These are phyloP conservation scores for Elymus sibiricus DNA, from an alignment of 176 grass and related monocot species.

Conservation along the genomic window DNA sequence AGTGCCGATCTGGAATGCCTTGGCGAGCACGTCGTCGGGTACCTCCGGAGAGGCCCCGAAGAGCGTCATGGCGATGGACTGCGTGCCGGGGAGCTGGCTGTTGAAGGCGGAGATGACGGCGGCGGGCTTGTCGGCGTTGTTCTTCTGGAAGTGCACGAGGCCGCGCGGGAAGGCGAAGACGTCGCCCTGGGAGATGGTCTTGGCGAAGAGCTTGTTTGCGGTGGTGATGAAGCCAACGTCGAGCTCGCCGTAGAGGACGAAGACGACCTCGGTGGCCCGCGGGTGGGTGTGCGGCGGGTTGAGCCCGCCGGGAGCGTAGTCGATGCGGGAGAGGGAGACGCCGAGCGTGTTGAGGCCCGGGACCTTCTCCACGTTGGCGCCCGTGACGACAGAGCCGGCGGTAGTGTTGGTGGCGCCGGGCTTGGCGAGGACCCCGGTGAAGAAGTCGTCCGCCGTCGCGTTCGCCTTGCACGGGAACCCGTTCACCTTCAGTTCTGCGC, in stretches of 20 bases:
- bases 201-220: constrained; percentile 56
- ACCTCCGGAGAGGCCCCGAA: constrained; percentile 51
- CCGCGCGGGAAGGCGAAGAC: constrained; percentile 64
- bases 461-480: constrained; percentile 78
- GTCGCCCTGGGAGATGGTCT: constrained; percentile 60
- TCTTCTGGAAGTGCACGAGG: constrained; percentile 84
- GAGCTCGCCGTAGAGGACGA: constrained; percentile 69
- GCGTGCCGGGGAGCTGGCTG: constrained; percentile 83
- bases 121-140: constrained; percentile 37
- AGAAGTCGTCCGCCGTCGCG: constrained; percentile 67
- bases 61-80: constrained; percentile 57
- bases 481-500: constrained; percentile 63
- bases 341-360: constrained; percentile 79
- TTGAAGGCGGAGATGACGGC: constrained; percentile 69
- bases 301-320: constrained; percentile 70
- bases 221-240: constrained; percentile 89
- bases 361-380: constrained; percentile 66
- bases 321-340: constrained; percentile 67
- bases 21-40: constrained; percentile 51
- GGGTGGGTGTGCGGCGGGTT: constrained; percentile 97
- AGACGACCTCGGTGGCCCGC: constrained; percentile 82
- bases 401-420: constrained; percentile 48
- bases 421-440: constrained; percentile 38
- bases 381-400: constrained; percentile 46
- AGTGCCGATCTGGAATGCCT: constrained; percentile 66